These are phyloP conservation scores for Eurotiales sp. DNA, from an alignment of 2,329 filamentous ascomycete species.

Conservation along the genomic window DNA sequence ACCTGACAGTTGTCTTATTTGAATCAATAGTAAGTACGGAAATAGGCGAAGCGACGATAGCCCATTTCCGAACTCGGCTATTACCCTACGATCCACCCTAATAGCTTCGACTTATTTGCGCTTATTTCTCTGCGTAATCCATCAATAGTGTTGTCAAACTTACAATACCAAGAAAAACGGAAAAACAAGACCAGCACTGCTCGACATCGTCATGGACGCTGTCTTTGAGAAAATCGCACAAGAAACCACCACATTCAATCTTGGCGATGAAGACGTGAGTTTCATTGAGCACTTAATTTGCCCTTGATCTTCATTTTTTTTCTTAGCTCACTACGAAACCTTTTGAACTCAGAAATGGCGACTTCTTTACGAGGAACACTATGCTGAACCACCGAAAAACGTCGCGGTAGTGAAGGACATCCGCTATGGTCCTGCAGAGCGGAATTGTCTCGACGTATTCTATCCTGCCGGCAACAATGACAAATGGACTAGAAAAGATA, in stretches of 20 bases:
- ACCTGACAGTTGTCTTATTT: background rate
- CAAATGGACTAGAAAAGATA: background rate
- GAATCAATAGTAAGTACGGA: background rate
- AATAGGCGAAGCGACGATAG: background rate
- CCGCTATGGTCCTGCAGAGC: background rate
- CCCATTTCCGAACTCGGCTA: slow-evolving; percentile 4
- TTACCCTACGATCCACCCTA: background rate
- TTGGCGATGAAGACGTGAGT: background rate
- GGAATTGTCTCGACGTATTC: background rate
- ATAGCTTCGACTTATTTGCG: background rate
- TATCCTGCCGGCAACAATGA: background rate
- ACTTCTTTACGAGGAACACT: background rate
- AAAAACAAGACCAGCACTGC: background rate
- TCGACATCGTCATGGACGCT: background rate
- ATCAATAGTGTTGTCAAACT: background rate
- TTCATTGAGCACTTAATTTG: background rate
- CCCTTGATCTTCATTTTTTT: no score
- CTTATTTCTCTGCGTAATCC: background rate
- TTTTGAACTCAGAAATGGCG: background rate
- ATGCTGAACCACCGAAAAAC: background rate
- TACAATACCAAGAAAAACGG: no score
- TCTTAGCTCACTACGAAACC: background rate
- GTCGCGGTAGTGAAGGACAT: background rate
- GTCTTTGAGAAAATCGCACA: background rate
- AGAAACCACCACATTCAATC: background rate